phyloP scores from a whole-genome alignment of 2,329 filamentous ascomycete species.

The Celoporthe dispersa region DNA sequence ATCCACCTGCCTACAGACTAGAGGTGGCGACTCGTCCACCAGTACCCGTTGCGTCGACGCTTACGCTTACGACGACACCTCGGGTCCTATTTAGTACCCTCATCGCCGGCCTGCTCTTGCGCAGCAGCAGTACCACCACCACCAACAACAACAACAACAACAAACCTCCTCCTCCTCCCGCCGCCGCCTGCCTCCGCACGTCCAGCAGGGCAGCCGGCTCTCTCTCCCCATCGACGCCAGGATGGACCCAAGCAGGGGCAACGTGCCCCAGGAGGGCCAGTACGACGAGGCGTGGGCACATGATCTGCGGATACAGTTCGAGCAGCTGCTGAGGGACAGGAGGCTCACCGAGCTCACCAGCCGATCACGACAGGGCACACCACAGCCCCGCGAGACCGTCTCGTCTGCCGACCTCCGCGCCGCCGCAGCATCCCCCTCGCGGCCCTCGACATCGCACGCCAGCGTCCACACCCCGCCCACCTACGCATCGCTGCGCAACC shows the following conservation, averaged over 20 bases:
- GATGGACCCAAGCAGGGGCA: conserved; percentile 38
- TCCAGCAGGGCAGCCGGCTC: conserved; percentile 5
- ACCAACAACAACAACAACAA: not conserved
- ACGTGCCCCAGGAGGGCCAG: conserved; percentile 39
- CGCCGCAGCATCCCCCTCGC: conserved; percentile 44
- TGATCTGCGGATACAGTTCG: conserved; percentile 82
- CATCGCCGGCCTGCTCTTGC: not conserved
- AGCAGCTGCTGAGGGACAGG: conserved; percentile 83
- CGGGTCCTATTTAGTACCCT: conserved; percentile 3
- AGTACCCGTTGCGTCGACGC: conserved; percentile 16
- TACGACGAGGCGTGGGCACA: conserved; percentile 77
- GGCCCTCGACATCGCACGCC: conserved; percentile 53
- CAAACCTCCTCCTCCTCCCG: not conserved
- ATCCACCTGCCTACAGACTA: conserved; percentile 2
- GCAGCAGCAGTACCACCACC: not conserved
- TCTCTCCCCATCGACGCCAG: conserved; percentile 33
- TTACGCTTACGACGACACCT: conserved; percentile 29
- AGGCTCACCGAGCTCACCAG: conserved; percentile 83
- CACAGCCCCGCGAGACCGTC: conserved; percentile 53
- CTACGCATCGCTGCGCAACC: conserved; percentile 54
- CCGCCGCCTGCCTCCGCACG: not conserved
- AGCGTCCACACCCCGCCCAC: conserved; percentile 46
- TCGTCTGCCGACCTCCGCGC: conserved; percentile 54
- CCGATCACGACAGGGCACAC: conserved; percentile 62
- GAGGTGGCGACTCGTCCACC: conserved; percentile 19